Percentiles rank a stretch among this genome's conserved stretches.
These are phyloP conservation scores for Chaetomiaceae sp. DNA, from an alignment of 2,329 filamentous ascomycete genomes.

Conservation along the genomic window DNA sequence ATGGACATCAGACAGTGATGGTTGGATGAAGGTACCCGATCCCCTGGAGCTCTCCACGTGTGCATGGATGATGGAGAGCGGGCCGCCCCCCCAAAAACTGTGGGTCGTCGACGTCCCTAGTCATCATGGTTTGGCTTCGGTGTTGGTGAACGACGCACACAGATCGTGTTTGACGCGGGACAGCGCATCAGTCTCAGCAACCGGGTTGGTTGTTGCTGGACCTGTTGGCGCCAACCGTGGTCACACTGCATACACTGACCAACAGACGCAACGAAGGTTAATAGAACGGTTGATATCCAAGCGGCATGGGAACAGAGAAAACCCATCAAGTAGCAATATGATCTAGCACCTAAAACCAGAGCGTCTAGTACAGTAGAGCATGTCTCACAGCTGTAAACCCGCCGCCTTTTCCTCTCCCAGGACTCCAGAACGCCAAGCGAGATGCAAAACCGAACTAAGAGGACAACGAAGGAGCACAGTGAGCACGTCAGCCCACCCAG, in stretches of 20 bases:
- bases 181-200: too few species aligned
- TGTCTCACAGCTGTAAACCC: conserved; percentile 6
- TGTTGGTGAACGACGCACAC: too few species aligned
- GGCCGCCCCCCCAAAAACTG: conserved; percentile 3
- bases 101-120: background rate
- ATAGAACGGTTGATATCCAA: too few species aligned
- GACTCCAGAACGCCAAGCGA: conserved; percentile 25
- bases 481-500: background rate
- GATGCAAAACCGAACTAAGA: conserved; percentile 14
- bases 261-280: too few species aligned
- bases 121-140: too few species aligned
- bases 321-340: background rate
- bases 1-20: background rate
- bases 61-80: too few species aligned
- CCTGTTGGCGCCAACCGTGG: too few species aligned
- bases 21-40: conserved; percentile 13
- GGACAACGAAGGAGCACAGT: background rate
- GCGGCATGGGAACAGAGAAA: too few species aligned
- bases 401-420: conserved; percentile 16
- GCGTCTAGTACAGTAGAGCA: conserved; percentile 7
- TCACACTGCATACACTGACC: too few species aligned
- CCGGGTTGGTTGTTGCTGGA: too few species aligned
- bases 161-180: too few species aligned
- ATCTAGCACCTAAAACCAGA: conserved; percentile 2
- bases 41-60: background rate